phyloP scores from a whole-genome alignment of 2,329 filamentous ascomycete genomes.

The Hyphodiscus sp. region DNA sequence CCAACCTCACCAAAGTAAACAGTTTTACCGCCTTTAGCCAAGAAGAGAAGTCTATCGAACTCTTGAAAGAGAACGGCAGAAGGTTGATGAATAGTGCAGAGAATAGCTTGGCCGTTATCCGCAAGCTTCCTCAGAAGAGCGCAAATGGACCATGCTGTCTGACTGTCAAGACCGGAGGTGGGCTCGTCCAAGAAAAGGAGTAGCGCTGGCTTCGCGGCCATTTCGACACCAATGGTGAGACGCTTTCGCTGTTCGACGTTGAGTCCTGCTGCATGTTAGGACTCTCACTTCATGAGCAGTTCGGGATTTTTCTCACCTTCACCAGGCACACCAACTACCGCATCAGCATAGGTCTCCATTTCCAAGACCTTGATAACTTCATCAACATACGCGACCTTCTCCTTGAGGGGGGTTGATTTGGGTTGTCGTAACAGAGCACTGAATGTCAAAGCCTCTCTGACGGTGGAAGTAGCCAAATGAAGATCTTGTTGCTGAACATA shows the following conservation, averaged over 20 bases:
- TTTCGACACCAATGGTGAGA: constrained; percentile 87
- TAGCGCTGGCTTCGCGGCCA: constrained; percentile 84
- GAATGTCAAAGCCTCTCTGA: constrained; percentile 82
- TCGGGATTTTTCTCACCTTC: constrained; percentile 45
- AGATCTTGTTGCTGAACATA: constrained; percentile 72
- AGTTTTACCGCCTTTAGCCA: constrained; percentile 68
- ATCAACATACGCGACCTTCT: constrained; percentile 83
- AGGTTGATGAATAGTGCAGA: constrained; percentile 98
- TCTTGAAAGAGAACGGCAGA: constrained; percentile 91
- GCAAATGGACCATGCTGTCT: constrained; percentile 89
- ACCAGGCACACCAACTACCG: constrained; percentile 82
- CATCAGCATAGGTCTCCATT: constrained; percentile 86
- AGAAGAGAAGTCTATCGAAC: constrained; percentile 75
- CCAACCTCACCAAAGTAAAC: constrained; percentile 81
- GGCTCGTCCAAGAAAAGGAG: constrained; percentile 93
- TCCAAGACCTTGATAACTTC: constrained; percentile 87
- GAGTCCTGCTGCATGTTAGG: constrained; percentile 38
- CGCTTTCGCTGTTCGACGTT: constrained; percentile 68
- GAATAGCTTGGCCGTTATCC: constrained; percentile 81
- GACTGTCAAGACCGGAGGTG: constrained; percentile 86
- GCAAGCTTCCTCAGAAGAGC: constrained; percentile 84
- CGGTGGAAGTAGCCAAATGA: constrained; percentile 76
- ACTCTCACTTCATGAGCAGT: neutral
- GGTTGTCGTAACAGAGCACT: constrained; percentile 82
- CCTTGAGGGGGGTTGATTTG: constrained; percentile 59